These are phyloP conservation scores for Fimicolochytrium jonesii DNA, from an alignment of 192 early-diverging fungal genomes.

Conservation along the genomic window DNA sequence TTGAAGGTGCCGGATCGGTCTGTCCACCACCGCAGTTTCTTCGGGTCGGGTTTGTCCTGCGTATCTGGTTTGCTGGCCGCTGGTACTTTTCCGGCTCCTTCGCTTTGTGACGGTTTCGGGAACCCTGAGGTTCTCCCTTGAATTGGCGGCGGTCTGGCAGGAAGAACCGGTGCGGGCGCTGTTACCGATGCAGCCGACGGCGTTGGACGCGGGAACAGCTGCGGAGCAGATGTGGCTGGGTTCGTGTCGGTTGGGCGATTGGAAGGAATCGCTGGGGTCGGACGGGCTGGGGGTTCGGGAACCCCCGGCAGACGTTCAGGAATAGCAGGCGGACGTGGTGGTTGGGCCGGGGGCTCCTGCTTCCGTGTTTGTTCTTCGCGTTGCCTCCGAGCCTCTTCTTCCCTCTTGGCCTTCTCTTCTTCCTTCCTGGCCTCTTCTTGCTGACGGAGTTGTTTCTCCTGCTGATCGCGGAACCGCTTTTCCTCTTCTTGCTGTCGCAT, in stretches of 20 bases:
- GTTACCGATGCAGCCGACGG: too few relatives aligned
- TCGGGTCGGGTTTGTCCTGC: conserved; percentile 46
- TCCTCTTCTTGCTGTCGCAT: conserved; percentile 32
- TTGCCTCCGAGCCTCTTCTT: conserved; percentile 17
- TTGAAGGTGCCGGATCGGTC: conserved; percentile 87
- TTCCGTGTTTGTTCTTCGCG: conserved; percentile 25
- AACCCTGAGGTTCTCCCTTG: too few relatives aligned
- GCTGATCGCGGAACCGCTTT: conserved; percentile 12
- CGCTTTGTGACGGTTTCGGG: too few relatives aligned
- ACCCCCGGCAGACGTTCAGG: not conserved
- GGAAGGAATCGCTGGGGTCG: conserved; percentile 23
- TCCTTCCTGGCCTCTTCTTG: not conserved
- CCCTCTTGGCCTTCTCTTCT: not conserved
- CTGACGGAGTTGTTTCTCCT: not conserved
- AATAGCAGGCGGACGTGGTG: not conserved
- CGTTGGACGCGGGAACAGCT: too few relatives aligned
- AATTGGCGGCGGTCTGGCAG: too few relatives aligned
- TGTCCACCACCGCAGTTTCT: conserved; percentile 84
- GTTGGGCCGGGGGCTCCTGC: not conserved
- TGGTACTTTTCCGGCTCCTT: too few relatives aligned
- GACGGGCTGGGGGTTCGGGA: conserved; percentile 16
- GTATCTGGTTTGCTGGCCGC: not conserved
- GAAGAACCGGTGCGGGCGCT: too few relatives aligned
- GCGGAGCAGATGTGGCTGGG: too few relatives aligned
- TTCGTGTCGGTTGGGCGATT: too few relatives aligned